phyloP scores from a whole-genome alignment of 805 yeast species.

The Metschnikowia dekortorum region DNA sequence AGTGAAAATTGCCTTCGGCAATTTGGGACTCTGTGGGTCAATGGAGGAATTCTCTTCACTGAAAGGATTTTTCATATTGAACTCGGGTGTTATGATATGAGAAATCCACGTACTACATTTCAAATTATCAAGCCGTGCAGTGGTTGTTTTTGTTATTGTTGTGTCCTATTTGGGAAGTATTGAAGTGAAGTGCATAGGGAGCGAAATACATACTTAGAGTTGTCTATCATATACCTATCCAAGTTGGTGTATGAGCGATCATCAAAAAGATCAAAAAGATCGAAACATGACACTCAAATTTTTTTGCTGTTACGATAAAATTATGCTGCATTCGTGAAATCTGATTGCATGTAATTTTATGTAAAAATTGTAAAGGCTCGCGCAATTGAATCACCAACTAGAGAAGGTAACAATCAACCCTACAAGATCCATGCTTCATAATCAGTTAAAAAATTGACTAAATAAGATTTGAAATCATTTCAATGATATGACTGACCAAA shows the following conservation, averaged over 20 bases:
- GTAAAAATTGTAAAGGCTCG: background rate
- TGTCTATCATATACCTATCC: no score
- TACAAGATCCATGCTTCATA: background rate
- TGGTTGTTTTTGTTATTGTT: slow-evolving; percentile 15
- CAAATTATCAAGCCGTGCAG: background rate
- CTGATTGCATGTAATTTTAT: background rate
- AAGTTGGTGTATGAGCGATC: no score
- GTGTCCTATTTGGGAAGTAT: slow-evolving; percentile 18
- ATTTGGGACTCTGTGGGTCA: slow-evolving; percentile 27
- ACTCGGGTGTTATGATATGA: slow-evolving; percentile 1
- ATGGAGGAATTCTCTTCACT: slow-evolving; percentile 30
- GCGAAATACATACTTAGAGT: background rate
- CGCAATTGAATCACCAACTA: background rate
- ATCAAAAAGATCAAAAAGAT: no score
- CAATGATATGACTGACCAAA: background rate
- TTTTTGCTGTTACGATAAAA: background rate
- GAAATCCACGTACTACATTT: background rate
- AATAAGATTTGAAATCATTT: background rate
- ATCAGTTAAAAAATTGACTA: background rate
- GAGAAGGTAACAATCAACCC: background rate
- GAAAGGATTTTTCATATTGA: slow-evolving; percentile 31
- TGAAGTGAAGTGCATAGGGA: background rate
- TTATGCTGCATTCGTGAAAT: background rate
- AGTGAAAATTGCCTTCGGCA: slow-evolving; percentile 39
- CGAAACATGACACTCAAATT: no score